These are phyloP conservation scores for Coemansia sp. DNA, from an alignment of 192 early-diverging fungal species.

Conservation along the genomic window DNA sequence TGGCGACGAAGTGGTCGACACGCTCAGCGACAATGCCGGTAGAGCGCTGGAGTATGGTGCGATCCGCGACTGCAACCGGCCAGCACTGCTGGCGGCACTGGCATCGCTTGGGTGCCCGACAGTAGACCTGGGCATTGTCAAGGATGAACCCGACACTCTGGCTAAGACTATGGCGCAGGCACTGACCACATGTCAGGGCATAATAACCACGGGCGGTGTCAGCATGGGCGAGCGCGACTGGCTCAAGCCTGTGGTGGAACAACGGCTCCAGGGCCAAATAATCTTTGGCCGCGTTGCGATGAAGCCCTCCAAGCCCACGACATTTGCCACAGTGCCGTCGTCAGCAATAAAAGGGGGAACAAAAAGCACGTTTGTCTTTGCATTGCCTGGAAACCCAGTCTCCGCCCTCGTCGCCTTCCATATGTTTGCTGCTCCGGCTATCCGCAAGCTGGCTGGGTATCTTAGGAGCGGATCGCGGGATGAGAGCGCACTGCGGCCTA, in stretches of 20 bases:
- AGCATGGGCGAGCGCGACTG: slow-evolving; percentile 98
- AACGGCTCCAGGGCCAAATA: slow-evolving; percentile 69
- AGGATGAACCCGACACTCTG: slow-evolving; percentile 64
- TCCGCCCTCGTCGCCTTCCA: slow-evolving; percentile 87
- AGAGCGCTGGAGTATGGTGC: slow-evolving; percentile 43
- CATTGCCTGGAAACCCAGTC: slow-evolving; percentile 92
- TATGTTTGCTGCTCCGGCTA: slow-evolving; percentile 82
- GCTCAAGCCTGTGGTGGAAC: slow-evolving; percentile 82
- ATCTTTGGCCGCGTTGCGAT: slow-evolving; percentile 88
- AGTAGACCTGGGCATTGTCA: slow-evolving; percentile 71
- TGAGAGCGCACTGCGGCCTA: slow-evolving; percentile 56
- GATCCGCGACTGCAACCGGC: slow-evolving; percentile 85
- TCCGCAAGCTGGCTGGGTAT: slow-evolving; percentile 76
- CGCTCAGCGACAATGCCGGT: slow-evolving; percentile 8
- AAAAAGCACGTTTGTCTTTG: slow-evolving; percentile 84
- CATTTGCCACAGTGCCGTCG: slow-evolving; percentile 85
- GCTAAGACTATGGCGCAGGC: slow-evolving; percentile 49
- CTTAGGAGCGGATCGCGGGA: background rate
- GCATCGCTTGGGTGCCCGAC: slow-evolving; percentile 60
- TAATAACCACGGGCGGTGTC: slow-evolving; percentile 92
- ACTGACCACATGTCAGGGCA: slow-evolving; percentile 62
- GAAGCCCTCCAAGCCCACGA: slow-evolving; percentile 96
- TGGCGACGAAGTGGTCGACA: slow-evolving; percentile 81
- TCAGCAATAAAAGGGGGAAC: background rate
- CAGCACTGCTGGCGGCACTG: slow-evolving; percentile 68